These are phyloP conservation scores for Pichia gijzeniarum DNA, from an alignment of 805 yeast species.

Conservation along the genomic window DNA sequence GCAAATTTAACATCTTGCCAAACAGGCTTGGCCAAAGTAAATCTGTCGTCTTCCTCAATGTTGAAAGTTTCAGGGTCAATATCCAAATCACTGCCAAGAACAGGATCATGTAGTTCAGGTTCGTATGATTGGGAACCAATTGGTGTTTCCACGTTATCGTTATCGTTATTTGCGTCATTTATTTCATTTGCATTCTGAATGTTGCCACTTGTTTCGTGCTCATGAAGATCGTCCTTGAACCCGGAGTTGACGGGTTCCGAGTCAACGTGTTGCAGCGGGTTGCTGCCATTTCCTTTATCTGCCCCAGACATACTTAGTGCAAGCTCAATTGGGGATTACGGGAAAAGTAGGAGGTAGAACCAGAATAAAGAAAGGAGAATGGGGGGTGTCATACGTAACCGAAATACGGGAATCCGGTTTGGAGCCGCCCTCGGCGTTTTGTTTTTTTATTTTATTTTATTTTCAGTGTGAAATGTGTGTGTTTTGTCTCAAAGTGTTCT, in stretches of 20 bases:
- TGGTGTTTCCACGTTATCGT: neutral
- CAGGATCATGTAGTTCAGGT: neutral
- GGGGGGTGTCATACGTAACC: too few relatives aligned
- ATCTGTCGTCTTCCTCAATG: constrained; percentile 52
- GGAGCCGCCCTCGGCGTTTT: too few relatives aligned
- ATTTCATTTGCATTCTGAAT: too few relatives aligned
- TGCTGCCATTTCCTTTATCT: too few relatives aligned
- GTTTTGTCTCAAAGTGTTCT: too few relatives aligned
- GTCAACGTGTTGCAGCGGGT: neutral
- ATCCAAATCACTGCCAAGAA: constrained; percentile 1
- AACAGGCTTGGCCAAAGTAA: constrained; percentile 55
- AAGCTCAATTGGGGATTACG: neutral
- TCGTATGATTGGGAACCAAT: constrained; percentile 5
- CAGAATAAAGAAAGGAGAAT: too few relatives aligned
- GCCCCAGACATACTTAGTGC: neutral
- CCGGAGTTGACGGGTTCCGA: neutral
- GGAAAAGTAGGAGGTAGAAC: too few relatives aligned
- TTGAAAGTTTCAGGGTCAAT: constrained; percentile 6
- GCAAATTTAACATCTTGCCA: constrained; percentile 71
- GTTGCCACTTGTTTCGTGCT: neutral
- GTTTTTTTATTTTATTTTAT: too few relatives aligned
- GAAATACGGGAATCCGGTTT: too few relatives aligned
- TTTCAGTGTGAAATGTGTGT: too few relatives aligned
- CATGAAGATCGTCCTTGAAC: neutral
- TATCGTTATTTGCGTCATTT: neutral